These are phyloP conservation scores for Thielaviopsis populi DNA, from an alignment of 2,329 filamentous ascomycete species.

Conservation along the genomic window DNA sequence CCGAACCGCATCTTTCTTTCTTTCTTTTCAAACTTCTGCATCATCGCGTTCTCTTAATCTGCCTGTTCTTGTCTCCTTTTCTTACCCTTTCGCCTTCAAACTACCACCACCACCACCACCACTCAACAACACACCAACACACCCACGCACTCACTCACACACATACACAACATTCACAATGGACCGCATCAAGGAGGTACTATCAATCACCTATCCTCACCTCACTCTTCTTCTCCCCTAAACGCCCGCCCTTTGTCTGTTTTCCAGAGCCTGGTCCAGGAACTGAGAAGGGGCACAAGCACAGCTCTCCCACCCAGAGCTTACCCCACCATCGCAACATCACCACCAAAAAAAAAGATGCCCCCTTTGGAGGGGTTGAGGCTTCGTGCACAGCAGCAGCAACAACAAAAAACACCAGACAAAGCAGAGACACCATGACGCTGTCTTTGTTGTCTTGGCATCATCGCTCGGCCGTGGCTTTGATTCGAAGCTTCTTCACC, in stretches of 20 bases:
- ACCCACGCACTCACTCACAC: too few relatives aligned
- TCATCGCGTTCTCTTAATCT: constrained; percentile 3
- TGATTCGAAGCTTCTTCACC: neutral
- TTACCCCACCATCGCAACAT: constrained; percentile 18
- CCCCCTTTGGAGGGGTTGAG: constrained; percentile 1
- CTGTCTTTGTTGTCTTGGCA: neutral
- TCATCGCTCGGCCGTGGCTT: neutral
- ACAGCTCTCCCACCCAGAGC: constrained; percentile 4
- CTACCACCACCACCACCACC: neutral
- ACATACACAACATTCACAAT: constrained; percentile 29
- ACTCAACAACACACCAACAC: neutral
- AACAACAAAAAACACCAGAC: neutral
- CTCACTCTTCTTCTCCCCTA: neutral
- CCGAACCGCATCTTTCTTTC: neutral
- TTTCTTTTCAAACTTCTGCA: neutral
- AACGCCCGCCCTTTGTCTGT: neutral
- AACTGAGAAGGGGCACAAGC: too few relatives aligned
- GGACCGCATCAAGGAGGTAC: constrained; percentile 84
- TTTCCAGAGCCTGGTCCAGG: neutral
- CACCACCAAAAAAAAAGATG: neutral
- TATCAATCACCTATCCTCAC: constrained; percentile 21
- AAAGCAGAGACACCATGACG: neutral
- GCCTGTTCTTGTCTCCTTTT: constrained; percentile 21
- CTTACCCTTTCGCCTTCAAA: neutral
- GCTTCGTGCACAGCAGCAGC: neutral